Evolutionary conservation across 1,284 basidiomycete species (phyloP).

Genomic region (Ganoderma boninense): DNA sequence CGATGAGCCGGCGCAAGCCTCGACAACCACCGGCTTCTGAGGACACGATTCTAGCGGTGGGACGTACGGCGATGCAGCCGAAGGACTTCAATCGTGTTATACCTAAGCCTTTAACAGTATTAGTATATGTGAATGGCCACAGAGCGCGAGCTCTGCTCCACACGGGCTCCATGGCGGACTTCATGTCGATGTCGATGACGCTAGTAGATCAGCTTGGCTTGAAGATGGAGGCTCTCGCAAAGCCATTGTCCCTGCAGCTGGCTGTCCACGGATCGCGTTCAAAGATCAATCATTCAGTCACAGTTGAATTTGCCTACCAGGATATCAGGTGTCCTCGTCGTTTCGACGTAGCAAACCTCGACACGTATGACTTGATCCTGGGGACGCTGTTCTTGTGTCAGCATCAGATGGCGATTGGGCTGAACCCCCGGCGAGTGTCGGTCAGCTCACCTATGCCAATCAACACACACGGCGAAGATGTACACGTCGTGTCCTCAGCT

Average conservation of each 20-base stretch:
- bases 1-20: too few relatives aligned
- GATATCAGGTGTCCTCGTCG: slow-evolving; percentile 31
- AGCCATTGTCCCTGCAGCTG: slow-evolving; percentile 17
- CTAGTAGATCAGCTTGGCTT: slow-evolving; percentile 15
- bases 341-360: slow-evolving; percentile 38
- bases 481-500: slow-evolving; percentile 15
- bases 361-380: slow-evolving; percentile 12
- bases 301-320: slow-evolving; percentile 38
- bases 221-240: background rate
- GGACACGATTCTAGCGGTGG: slow-evolving; percentile 8
- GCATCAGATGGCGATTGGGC: background rate
- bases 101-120: slow-evolving; percentile 13
- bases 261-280: slow-evolving; percentile 16
- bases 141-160: slow-evolving; percentile 13
- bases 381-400: slow-evolving; percentile 11
- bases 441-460: slow-evolving; percentile 17
- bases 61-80: slow-evolving; percentile 36
- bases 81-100: slow-evolving; percentile 31
- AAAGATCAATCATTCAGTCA: slow-evolving; percentile 9
- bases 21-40: background rate
- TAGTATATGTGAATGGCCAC: slow-evolving; percentile 6
- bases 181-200: slow-evolving; percentile 21
- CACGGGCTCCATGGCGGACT: slow-evolving; percentile 22
- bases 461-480: slow-evolving; percentile 17
- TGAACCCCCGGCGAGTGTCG: background rate